Percentiles rank a stretch among this genome's conserved stretches.
Evolutionary conservation across 2,329 filamentous ascomycete species (phyloP).

Genomic region (Colletotrichum acutatum): DNA sequence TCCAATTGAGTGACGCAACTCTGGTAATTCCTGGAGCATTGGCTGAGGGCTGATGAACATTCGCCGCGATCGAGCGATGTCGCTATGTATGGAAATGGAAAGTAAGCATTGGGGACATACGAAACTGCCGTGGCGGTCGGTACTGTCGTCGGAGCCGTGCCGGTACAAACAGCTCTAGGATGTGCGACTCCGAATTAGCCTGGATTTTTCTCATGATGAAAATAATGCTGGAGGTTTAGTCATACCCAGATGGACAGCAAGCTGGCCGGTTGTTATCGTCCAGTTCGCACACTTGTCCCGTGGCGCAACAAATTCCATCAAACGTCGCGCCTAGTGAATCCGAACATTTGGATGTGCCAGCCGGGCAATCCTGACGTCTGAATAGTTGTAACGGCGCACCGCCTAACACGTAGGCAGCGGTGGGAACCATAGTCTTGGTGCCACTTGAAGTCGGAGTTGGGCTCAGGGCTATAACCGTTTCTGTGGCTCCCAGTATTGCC

Average conservation of each 20-base stretch:
- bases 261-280: constrained; percentile 61
- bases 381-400: constrained; percentile 9
- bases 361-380: constrained; percentile 52
- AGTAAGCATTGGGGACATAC: constrained; percentile 68
- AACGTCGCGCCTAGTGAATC: constrained; percentile 58
- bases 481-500: not conserved
- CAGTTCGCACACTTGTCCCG: constrained; percentile 61
- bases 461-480: not conserved
- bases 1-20: constrained; percentile 63
- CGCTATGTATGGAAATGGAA: constrained; percentile 68
- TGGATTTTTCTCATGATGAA: not conserved
- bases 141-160: constrained; percentile 58
- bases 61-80: constrained; percentile 63
- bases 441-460: constrained; percentile 11
- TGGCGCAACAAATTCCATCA: constrained; percentile 61
- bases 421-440: not conserved
- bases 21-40: constrained; percentile 65
- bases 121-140: constrained; percentile 54
- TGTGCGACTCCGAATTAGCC: constrained; percentile 12
- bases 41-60: constrained; percentile 62
- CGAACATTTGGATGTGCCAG: constrained; percentile 63
- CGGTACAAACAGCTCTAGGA: constrained; percentile 65
- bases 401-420: constrained; percentile 10
- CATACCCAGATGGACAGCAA: constrained; percentile 64
- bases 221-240: constrained; percentile 28